Evolutionary conservation across 1,139 yeast genomes (phyloP).

Genomic region (Sugiyamaella pinicola): DNA sequence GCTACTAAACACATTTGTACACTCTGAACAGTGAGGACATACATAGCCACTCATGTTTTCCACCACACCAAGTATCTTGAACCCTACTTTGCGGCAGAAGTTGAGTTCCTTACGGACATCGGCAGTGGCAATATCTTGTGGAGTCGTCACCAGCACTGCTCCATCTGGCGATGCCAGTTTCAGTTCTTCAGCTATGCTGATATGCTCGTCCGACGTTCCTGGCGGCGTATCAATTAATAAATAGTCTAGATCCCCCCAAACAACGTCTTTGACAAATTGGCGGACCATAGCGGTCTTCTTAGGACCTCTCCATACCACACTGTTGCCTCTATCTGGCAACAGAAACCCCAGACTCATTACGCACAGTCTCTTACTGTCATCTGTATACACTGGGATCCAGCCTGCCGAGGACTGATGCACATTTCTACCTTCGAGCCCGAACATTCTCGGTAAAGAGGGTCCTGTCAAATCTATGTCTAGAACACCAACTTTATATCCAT

Average conservation of each 20-base stretch:
- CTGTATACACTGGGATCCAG: slow-evolving; percentile 83
- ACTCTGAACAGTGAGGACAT: slow-evolving; percentile 89
- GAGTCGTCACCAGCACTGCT: slow-evolving; percentile 93
- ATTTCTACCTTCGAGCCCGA: slow-evolving; percentile 79
- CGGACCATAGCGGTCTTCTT: slow-evolving; percentile 97
- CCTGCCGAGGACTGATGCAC: slow-evolving; percentile 82
- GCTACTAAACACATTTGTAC: slow-evolving; percentile 82
- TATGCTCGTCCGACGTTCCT: slow-evolving; percentile 97
- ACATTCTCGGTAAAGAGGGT: slow-evolving; percentile 95
- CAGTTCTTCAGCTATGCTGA: slow-evolving; percentile 91
- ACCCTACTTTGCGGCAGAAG: slow-evolving; percentile 84
- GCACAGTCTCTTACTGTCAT: slow-evolving; percentile 42
- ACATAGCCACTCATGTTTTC: slow-evolving; percentile 98
- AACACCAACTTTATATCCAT: slow-evolving; percentile 84
- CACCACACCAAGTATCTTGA: slow-evolving; percentile 78
- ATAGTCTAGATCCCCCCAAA: slow-evolving; percentile 85
- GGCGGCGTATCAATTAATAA: slow-evolving; percentile 96
- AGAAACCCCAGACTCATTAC: slow-evolving; percentile 93
- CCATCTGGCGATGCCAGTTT: slow-evolving; percentile 80
- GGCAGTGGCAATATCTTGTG: slow-evolving; percentile 88
- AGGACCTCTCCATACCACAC: slow-evolving; percentile 99
- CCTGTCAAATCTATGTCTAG: slow-evolving; percentile 95
- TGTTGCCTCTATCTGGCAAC: slow-evolving; percentile 77
- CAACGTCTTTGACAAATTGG: slow-evolving; percentile 87
- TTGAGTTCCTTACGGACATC: slow-evolving; percentile 95